These are phyloP conservation scores for Psidium friedrichsthalianum DNA, from an alignment of 345 rosid species.

Conservation along the genomic window DNA sequence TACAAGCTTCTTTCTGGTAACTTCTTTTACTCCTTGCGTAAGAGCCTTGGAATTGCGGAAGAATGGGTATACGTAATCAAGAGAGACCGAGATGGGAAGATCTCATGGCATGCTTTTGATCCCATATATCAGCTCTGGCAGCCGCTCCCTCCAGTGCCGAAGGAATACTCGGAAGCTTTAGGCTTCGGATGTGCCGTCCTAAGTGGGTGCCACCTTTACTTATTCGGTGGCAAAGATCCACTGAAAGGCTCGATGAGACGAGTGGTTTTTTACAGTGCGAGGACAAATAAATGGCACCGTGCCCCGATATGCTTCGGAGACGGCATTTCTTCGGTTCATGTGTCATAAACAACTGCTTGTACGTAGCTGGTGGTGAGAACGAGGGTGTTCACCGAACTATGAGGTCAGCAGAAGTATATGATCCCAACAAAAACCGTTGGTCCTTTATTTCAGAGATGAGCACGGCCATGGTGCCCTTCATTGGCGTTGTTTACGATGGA, in stretches of 20 bases:
- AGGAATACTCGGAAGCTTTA: slow-evolving; percentile 62
- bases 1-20: slow-evolving; percentile 53
- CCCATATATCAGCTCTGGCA: slow-evolving; percentile 71
- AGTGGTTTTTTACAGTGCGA: slow-evolving; percentile 57
- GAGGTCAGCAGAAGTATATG: slow-evolving; percentile 65
- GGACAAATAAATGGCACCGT: slow-evolving; percentile 74
- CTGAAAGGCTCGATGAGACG: slow-evolving; percentile 68
- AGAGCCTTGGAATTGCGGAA: slow-evolving; percentile 55
- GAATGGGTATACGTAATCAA: slow-evolving; percentile 71
- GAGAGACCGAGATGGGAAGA: slow-evolving; percentile 61
- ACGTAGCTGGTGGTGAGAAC: slow-evolving; percentile 73
- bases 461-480: slow-evolving; percentile 67
- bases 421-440: slow-evolving; percentile 79
- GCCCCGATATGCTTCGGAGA: slow-evolving; percentile 71
- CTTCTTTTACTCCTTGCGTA: slow-evolving; percentile 59
- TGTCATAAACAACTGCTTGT: slow-evolving; percentile 69
- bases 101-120: slow-evolving; percentile 79
- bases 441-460: slow-evolving; percentile 62
- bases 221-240: slow-evolving; percentile 76
- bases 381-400: slow-evolving; percentile 56
- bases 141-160: slow-evolving; percentile 66
- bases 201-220: slow-evolving; percentile 67
- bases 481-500: slow-evolving; percentile 57
- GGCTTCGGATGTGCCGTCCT: slow-evolving; percentile 78
- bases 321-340: slow-evolving; percentile 70